These are phyloP conservation scores for Kazachstania kunashirensis DNA, from an alignment of 805 yeast species.

Conservation along the genomic window DNA sequence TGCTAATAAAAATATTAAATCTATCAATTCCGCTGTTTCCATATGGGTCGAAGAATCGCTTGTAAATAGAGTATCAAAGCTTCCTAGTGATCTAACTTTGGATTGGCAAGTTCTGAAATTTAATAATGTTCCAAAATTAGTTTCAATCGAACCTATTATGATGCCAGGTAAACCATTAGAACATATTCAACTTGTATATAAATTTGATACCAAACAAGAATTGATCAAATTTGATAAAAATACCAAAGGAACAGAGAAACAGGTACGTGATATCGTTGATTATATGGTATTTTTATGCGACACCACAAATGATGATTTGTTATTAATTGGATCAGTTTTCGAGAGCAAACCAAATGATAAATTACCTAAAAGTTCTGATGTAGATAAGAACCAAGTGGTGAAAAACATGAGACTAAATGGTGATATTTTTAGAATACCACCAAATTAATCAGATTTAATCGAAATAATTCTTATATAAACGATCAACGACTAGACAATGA, in stretches of 20 bases:
- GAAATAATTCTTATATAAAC: too few relatives aligned
- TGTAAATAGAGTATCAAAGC: slow-evolving; percentile 38
- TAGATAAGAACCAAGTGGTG: slow-evolving; percentile 19
- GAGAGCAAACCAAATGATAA: slow-evolving; percentile 42
- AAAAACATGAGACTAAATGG: slow-evolving; percentile 26
- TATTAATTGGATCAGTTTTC: slow-evolving; percentile 58
- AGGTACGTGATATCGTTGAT: slow-evolving; percentile 48
- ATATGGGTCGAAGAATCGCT: slow-evolving; percentile 58
- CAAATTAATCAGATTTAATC: too few relatives aligned
- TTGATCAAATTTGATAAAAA: slow-evolving; percentile 40
- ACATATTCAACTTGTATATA: slow-evolving; percentile 51
- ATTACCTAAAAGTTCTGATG: slow-evolving; percentile 22
- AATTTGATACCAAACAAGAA: slow-evolving; percentile 53
- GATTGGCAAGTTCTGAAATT: slow-evolving; percentile 74
- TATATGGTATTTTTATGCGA: slow-evolving; percentile 54
- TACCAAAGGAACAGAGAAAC: slow-evolving; percentile 37
- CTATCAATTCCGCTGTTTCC: slow-evolving; percentile 39
- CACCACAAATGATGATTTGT: slow-evolving; percentile 46
- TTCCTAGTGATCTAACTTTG: slow-evolving; percentile 51
- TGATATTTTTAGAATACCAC: slow-evolving; percentile 22
- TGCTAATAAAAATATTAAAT: slow-evolving; percentile 46
- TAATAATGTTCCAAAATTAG: slow-evolving; percentile 60
- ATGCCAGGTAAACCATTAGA: slow-evolving; percentile 45
- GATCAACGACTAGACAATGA: too few relatives aligned
- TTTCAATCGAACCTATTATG: slow-evolving; percentile 60